Base-by-base conservation (phyloP, 345 rosid genomes). In the Murraya koenigii region DNA sequence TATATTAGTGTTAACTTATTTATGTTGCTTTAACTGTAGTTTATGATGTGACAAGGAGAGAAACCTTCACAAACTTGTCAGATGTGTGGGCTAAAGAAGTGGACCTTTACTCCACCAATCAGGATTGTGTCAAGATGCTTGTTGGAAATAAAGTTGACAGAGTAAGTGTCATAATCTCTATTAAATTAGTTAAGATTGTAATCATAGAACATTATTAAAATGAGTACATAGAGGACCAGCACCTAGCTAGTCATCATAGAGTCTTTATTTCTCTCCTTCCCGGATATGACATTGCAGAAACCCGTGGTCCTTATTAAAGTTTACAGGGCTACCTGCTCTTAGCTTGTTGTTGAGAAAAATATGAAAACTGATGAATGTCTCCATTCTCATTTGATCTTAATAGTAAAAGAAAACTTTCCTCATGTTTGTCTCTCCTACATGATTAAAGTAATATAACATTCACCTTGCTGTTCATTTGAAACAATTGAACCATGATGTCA, bases 41-140 rank as follows among this genome's bases (percentile, higher is more conserved):
- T 75, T 95, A 95, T 69, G 99, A 95, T 80, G 98, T 93, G 84
- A 95, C 98, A 26, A 78, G 90, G 78, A 91, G 98, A 82, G 98
- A 93, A 79, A 90, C 96, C 58, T 95, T 95, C 80, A 88, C 94
- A 49, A 93, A 92, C 85, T 83, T 95, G 79, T 89, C 91, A 35
- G 94, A 95, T 75, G 93, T 93, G 63, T 95, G 99, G 99, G 89
- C 94, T 69, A 95, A 95, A 84, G 99, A 95, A 86, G 88, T 92
- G 76, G 97, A 90, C 73, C 94, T 95, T 58, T 91, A 89, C 71
- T 90, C 92, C 23, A 91, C 96, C 22, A 92, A 91, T 83, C 93
- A 81, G 80, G 89, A 91, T 71, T 93, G 99, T 77, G 87, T 95
- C 68, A 93, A 89, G 91, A 90, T 95, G 89, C 98, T 95, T 25